Evolutionary conservation across 2,329 filamentous ascomycete genomes (phyloP).

Genomic region (Pyrenochaeta sp.): DNA sequence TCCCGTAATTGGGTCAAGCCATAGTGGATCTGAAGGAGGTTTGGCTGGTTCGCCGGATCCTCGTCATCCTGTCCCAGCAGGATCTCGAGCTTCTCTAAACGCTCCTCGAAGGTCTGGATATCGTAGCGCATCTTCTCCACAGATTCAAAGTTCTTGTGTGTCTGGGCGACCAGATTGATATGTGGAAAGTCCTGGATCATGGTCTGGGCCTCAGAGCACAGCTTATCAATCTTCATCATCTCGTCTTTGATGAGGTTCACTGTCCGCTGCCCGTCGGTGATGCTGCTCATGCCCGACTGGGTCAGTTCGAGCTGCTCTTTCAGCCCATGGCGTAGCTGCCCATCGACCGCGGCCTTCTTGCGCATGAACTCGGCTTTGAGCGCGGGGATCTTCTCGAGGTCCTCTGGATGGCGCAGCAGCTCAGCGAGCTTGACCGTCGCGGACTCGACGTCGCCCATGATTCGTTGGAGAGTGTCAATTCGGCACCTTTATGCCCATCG

Average conservation of each 20-base stretch:
- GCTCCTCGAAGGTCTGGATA: conserved; percentile 84
- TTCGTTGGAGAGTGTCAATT: conserved; percentile 14
- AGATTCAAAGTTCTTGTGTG: conserved; percentile 94
- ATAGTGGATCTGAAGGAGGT: conserved; percentile 88
- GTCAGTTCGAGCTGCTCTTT: conserved; percentile 94
- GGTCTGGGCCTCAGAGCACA: conserved; percentile 95
- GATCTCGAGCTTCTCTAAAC: conserved; percentile 76
- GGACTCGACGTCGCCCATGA: conserved; percentile 69
- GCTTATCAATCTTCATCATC: conserved; percentile 97
- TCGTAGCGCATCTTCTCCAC: conserved; percentile 93
- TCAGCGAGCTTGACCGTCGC: conserved; percentile 83
- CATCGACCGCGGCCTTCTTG: conserved; percentile 92
- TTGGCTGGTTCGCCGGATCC: conserved; percentile 89
- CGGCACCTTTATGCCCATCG: conserved; percentile 23
- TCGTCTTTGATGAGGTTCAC: conserved; percentile 96
- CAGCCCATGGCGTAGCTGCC: conserved; percentile 85
- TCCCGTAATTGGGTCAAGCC: conserved; percentile 91
- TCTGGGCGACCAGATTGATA: conserved; percentile 90
- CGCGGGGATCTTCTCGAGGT: conserved; percentile 92
- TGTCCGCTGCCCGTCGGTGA: conserved; percentile 89
- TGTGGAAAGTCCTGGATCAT: conserved; percentile 97
- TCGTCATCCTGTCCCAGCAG: conserved; percentile 85
- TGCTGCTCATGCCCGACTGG: conserved; percentile 88
- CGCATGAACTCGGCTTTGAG: conserved; percentile 92
- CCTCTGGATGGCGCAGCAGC: conserved; percentile 92